A percentile compares a stretch with the other conserved stretches of the same genome.
phyloP scores from a whole-genome alignment of 2,329 filamentous ascomycete genomes.

The Cladosporium colombiae region DNA sequence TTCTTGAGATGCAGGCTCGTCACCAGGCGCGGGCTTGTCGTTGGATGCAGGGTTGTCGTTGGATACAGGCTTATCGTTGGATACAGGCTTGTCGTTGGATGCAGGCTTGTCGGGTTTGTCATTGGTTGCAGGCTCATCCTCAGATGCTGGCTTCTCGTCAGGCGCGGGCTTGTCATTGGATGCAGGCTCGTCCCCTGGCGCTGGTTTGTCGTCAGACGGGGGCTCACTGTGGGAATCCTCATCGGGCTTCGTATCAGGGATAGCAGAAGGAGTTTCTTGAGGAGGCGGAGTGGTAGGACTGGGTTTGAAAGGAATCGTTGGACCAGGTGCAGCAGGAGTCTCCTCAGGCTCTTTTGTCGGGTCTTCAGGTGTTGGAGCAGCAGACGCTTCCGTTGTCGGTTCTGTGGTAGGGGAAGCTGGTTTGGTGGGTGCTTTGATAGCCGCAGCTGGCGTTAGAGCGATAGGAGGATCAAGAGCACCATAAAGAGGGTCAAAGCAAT shows the following conservation, averaged over 20 bases:
- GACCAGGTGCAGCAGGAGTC: neutral
- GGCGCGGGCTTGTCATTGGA: neutral
- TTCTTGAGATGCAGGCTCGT: neutral
- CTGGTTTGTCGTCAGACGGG: neutral
- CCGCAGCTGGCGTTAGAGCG: slow-evolving; percentile 3
- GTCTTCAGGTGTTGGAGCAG: neutral
- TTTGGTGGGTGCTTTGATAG: neutral
- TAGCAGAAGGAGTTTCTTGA: neutral
- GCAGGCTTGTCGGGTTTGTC: neutral
- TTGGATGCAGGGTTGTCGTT: neutral
- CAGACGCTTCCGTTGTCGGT: neutral
- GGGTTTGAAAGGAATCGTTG: neutral
- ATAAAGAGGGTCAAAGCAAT: slow-evolving; percentile 6
- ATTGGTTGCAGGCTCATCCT: neutral
- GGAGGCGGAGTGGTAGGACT: neutral
- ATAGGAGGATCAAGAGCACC: slow-evolving; percentile 18
- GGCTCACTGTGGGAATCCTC: neutral
- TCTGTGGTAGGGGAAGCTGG: neutral
- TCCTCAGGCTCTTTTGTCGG: neutral
- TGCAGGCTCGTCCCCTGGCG: too few species aligned
- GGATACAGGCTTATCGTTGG: neutral
- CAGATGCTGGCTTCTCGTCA: neutral
- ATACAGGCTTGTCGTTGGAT: neutral
- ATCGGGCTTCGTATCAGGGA: neutral
- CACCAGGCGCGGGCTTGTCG: neutral